Conservation (phyloP, 2,329 filamentous ascomycete genomes). For the Lecanicillium sp. region DNA sequence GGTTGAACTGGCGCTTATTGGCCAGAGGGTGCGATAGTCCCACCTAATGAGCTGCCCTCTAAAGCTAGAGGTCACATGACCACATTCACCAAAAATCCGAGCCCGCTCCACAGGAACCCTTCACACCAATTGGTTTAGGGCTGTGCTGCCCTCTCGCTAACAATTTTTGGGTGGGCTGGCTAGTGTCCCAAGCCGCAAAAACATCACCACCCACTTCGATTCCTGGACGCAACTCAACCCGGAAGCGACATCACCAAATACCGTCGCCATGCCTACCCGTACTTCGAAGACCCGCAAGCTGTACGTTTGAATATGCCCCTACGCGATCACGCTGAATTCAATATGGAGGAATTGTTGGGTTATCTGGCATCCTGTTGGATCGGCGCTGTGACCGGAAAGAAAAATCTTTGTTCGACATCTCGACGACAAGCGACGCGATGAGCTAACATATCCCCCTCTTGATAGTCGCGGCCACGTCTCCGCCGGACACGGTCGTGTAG, state of each 20-base stretch:
- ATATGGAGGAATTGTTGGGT: constrained; percentile 5
- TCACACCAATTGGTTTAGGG: constrained; percentile 29
- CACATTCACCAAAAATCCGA: neutral
- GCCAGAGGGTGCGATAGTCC: neutral
- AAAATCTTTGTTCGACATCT: constrained; percentile 6
- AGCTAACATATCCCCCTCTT: constrained; percentile 27
- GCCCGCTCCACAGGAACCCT: constrained; percentile 7
- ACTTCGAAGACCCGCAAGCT: constrained; percentile 73
- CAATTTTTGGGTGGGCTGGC: constrained; percentile 27
- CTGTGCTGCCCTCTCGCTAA: constrained; percentile 37
- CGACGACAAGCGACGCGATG: constrained; percentile 11
- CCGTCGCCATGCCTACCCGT: constrained; percentile 65
- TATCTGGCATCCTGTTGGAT: constrained; percentile 11
- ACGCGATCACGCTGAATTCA: constrained; percentile 3
- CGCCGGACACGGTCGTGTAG: constrained; percentile 95
- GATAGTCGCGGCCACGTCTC: constrained; percentile 92
- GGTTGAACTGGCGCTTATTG: neutral
- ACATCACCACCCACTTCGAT: constrained; percentile 32
- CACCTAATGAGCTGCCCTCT: neutral
- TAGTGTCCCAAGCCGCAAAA: constrained; percentile 30
- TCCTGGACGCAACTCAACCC: constrained; percentile 28
- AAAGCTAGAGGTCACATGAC: constrained; percentile 26
- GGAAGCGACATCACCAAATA: constrained; percentile 38
- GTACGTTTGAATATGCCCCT: constrained; percentile 39
- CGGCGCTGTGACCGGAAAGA: neutral